Evolutionary conservation across 2,329 filamentous ascomycete species (phyloP), one percentile per base, ranked within the genome.

Genomic region (Xylaria sp.): DNA sequence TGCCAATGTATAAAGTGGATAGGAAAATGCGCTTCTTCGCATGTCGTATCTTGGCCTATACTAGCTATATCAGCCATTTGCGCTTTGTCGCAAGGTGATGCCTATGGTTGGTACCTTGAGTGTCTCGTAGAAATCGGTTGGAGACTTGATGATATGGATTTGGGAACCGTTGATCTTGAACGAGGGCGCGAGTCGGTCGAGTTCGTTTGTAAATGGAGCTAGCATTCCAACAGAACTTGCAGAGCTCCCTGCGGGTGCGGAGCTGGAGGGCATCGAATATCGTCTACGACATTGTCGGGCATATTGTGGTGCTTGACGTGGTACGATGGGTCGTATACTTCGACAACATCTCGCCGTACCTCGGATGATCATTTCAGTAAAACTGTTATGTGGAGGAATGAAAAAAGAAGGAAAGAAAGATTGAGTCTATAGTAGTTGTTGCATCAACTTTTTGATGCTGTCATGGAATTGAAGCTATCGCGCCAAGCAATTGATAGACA

Each of bases 1-100:
- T 97, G 71, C 96, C 96, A 78, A 99, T 96, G 79, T 99, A 99
- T 61, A 99, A 83, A 0, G 96, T 99, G n/a, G 94, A 97, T 59
- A 99, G 83, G 79, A 97, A 99, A 73, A 99, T 91, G 68, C 93
- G 88, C 61, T 83, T 86, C 79, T 93, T 89, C 10, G 96, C 96
- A 71, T 87, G 88, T 61, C 87, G 88, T 77, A 99, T 97, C 82
- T 94, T 97, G 71, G 87, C 82, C 92, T 94, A 68, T 26, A 2
- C 4, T 15, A 6, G 6, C 31, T 13, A 20, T 38, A 33, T 70
- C 36, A 68, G 48, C 36, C 6, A 9, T 26, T 6, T 46, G 54
- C 46, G 56, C 44, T 20, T 54, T 71, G 63, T 38, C 66, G 53
- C 23, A 46, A 26, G 65, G 59, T 26, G 28, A 28, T 28, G 28